Evolutionary conservation across 139 green algal species (phyloP).

Genomic region (Chlamydomonas asymmetrica): DNA sequence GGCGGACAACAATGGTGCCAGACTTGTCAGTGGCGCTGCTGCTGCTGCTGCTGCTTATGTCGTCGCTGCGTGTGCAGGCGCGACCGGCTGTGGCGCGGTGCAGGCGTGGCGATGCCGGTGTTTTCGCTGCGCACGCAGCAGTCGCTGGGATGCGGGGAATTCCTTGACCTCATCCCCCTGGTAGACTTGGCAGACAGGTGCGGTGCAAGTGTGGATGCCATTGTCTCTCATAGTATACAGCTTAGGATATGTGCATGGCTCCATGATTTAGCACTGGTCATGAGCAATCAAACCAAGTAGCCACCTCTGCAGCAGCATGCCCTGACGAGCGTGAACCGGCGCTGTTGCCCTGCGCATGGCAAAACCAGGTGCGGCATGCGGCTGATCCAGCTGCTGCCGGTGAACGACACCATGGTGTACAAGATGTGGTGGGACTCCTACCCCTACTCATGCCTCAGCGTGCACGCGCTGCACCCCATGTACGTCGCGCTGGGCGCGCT

Average conservation of each 20-base stretch:
- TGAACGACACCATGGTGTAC: slow-evolving; percentile 95
- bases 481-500: too few species aligned
- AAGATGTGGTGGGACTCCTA: slow-evolving; percentile 94
- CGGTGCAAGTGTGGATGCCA: too few species aligned
- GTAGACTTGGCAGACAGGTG: slow-evolving; percentile 71
- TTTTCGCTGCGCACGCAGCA: slow-evolving; percentile 82
- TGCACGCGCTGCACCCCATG: slow-evolving; percentile 95
- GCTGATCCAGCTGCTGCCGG: slow-evolving; percentile 90
- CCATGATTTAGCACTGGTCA: too few species aligned
- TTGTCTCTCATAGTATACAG: too few species aligned
- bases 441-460: slow-evolving; percentile 90
- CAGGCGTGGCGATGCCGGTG: slow-evolving; percentile 87
- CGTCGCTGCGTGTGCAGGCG: slow-evolving; percentile 48
- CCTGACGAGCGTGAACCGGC: too few species aligned
- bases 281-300: too few species aligned
- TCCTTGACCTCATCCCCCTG: slow-evolving; percentile 84
- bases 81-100: slow-evolving; percentile 79
- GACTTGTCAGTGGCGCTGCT: too few species aligned
- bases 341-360: too few species aligned
- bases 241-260: too few species aligned
- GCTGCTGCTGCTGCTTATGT: too few species aligned
- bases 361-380: slow-evolving; percentile 57
- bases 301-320: too few species aligned
- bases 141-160: slow-evolving; percentile 87
- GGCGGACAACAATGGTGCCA: too few species aligned